A percentile compares a stretch with the other conserved stretches of the same genome.
phyloP scores from a whole-genome alignment of 495 filamentous ascomycete species.

The Staphylotrichum longicolle region DNA sequence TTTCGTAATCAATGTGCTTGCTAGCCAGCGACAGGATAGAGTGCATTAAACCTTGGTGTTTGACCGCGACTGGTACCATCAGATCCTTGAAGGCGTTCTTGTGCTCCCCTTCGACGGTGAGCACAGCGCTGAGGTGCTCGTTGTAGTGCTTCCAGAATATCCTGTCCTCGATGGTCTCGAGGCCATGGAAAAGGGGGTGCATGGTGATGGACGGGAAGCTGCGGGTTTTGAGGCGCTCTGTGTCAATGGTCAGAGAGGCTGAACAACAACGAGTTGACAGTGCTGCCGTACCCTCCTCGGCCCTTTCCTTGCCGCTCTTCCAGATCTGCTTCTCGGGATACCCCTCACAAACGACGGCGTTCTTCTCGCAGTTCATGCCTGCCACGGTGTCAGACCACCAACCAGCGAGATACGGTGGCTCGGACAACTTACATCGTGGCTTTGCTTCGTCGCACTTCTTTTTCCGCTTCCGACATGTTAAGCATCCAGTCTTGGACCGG shows the following conservation, averaged over 20 bases:
- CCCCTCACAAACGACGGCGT: slow-evolving; percentile 87
- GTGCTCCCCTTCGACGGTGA: slow-evolving; percentile 80
- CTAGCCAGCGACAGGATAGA: slow-evolving; percentile 83
- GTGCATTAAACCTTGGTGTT: slow-evolving; percentile 87
- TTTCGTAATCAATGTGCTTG: slow-evolving; percentile 67
- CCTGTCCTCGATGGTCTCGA: slow-evolving; percentile 81
- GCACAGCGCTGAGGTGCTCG: slow-evolving; percentile 71
- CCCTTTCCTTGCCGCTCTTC: slow-evolving; percentile 76
- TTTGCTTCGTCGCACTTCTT: slow-evolving; percentile 99
- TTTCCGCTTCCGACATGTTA: slow-evolving; percentile 86
- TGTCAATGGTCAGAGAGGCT: slow-evolving; percentile 30
- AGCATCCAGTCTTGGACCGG: slow-evolving; percentile 91
- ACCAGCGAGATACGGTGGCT: neutral
- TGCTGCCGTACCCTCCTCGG: slow-evolving; percentile 62
- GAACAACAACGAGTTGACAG: neutral
- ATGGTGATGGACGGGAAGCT: slow-evolving; percentile 61
- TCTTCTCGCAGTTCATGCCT: slow-evolving; percentile 91
- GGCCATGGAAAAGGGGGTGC: slow-evolving; percentile 75
- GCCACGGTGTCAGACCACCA: slow-evolving; percentile 25
- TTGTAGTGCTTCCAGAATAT: slow-evolving; percentile 87
- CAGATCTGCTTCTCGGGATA: slow-evolving; percentile 87
- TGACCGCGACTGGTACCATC: slow-evolving; percentile 78
- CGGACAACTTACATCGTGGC: slow-evolving; percentile 63
- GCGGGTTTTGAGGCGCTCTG: slow-evolving; percentile 45
- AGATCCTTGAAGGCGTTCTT: slow-evolving; percentile 89